Conservation (phyloP, 495 filamentous ascomycete species). For the Hyaloscypha bicolor region DNA sequence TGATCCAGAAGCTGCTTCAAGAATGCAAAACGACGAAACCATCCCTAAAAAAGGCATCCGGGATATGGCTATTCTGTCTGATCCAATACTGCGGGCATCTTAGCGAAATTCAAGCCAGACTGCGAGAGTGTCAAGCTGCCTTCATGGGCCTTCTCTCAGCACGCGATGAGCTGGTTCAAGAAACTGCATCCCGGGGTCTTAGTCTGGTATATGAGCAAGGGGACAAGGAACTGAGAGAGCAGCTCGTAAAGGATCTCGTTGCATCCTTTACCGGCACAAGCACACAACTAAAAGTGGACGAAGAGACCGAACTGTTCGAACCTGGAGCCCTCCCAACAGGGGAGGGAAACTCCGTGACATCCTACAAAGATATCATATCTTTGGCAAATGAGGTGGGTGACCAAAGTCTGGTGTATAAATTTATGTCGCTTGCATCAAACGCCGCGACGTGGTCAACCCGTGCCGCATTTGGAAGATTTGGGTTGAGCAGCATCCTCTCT, state of each 20-base stretch:
- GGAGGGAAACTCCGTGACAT: slow-evolving; percentile 84
- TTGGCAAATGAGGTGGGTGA: slow-evolving; percentile 93
- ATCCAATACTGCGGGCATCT: slow-evolving; percentile 86
- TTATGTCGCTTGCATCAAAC: slow-evolving; percentile 94
- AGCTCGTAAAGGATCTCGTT: slow-evolving; percentile 84
- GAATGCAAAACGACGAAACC: slow-evolving; percentile 85
- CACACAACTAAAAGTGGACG: slow-evolving; percentile 75
- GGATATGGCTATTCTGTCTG: slow-evolving; percentile 91
- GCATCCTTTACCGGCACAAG: slow-evolving; percentile 79
- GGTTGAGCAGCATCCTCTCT: slow-evolving; percentile 86
- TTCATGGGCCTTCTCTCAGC: slow-evolving; percentile 88
- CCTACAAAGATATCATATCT: slow-evolving; percentile 94
- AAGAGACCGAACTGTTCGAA: slow-evolving; percentile 91
- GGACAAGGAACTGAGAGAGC: slow-evolving; percentile 73
- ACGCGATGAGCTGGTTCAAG: slow-evolving; percentile 90
- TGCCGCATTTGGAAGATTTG: slow-evolving; percentile 92
- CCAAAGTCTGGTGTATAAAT: slow-evolving; percentile 90
- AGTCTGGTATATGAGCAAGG: slow-evolving; percentile 91
- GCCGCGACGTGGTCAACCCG: slow-evolving; percentile 95
- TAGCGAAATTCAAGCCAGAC: slow-evolving; percentile 64
- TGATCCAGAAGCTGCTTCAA: slow-evolving; percentile 68
- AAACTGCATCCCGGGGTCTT: slow-evolving; percentile 89
- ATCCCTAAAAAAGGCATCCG: slow-evolving; percentile 81
- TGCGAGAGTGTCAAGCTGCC: slow-evolving; percentile 79
- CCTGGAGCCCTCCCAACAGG: slow-evolving; percentile 90